A percentile compares a stretch with the other conserved stretches of the same genome.
phyloP scores from a whole-genome alignment of 2,329 filamentous ascomycete species.

The Leptoxyphium fumago region DNA sequence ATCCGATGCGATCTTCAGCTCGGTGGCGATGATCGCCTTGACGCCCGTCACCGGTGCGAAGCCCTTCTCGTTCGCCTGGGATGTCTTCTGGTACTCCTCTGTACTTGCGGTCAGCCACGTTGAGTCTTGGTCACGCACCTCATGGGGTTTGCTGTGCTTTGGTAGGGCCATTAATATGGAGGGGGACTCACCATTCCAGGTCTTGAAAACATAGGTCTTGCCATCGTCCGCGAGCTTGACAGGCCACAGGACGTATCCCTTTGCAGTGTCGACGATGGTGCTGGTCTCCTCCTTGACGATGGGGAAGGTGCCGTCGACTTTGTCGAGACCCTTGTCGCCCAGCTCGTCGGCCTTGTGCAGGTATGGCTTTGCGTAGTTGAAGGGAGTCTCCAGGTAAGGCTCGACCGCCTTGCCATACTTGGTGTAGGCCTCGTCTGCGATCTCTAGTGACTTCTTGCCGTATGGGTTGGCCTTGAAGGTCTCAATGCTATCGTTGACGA shows the following conservation, averaged over 20 bases:
- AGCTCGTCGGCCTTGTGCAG: conserved; percentile 66
- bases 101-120: conserved; percentile 1
- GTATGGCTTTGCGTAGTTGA: conserved; percentile 72
- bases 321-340: conserved; percentile 34
- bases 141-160: too few species aligned
- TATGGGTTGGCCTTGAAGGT: conserved; percentile 70
- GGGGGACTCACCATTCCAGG: conserved; percentile 17
- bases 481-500: conserved; percentile 63
- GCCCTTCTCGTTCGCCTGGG: conserved; percentile 17
- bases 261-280: conserved; percentile 43
- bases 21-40: conserved; percentile 20
- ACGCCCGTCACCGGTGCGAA: conserved; percentile 14
- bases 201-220: conserved; percentile 17
- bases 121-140: too few species aligned
- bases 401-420: conserved; percentile 64
- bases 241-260: conserved; percentile 47
- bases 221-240: conserved; percentile 9
- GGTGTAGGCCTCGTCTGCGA: conserved; percentile 61
- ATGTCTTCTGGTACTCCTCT: conserved; percentile 25
- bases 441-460: conserved; percentile 66
- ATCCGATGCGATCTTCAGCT: conserved; percentile 20
- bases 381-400: conserved; percentile 65
- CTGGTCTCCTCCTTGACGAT: conserved; percentile 38
- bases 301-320: conserved; percentile 40
- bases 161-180: not conserved